Evolutionary conservation across 2,329 filamentous ascomycete species (phyloP).

Genomic region (Cladorrhinum sp.): DNA sequence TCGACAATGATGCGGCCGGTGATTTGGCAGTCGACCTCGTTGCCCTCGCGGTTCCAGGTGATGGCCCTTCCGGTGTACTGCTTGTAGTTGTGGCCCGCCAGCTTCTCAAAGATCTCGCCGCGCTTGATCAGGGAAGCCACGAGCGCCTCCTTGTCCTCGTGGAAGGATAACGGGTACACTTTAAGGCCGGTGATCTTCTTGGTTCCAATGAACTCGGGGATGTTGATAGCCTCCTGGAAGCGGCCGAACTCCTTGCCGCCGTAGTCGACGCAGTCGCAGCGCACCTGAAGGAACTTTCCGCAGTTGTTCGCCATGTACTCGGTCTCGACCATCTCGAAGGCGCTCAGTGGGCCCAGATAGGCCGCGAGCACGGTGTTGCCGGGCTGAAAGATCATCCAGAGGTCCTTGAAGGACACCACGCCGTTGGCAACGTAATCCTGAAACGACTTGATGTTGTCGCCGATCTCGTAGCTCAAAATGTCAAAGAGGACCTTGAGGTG

Average conservation of each 20-base stretch:
- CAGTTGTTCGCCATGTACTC: slow-evolving; percentile 38
- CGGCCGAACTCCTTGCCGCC: slow-evolving; percentile 48
- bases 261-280: slow-evolving; percentile 45
- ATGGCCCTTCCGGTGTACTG: slow-evolving; percentile 40
- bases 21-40: slow-evolving; percentile 33
- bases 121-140: slow-evolving; percentile 36
- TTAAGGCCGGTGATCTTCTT: slow-evolving; percentile 43
- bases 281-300: slow-evolving; percentile 39
- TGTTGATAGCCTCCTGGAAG: slow-evolving; percentile 33
- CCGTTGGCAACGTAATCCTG: slow-evolving; percentile 52
- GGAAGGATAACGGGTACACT: slow-evolving; percentile 44
- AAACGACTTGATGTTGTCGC: slow-evolving; percentile 46
- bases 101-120: slow-evolving; percentile 44
- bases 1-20: slow-evolving; percentile 40
- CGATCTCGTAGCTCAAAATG: slow-evolving; percentile 50
- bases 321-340: slow-evolving; percentile 38
- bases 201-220: slow-evolving; percentile 44
- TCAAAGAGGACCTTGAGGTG: slow-evolving; percentile 47
- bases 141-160: slow-evolving; percentile 39
- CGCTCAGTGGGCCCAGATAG: slow-evolving; percentile 39
- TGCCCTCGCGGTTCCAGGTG: slow-evolving; percentile 34
- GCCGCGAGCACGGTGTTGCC: slow-evolving; percentile 40
- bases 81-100: slow-evolving; percentile 48
- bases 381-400: slow-evolving; percentile 54
- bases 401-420: slow-evolving; percentile 51